A percentile compares a stretch with the other conserved stretches of the same genome.
Conservation (phyloP, 306 rosid species). For the Potentilla sterilis region DNA sequence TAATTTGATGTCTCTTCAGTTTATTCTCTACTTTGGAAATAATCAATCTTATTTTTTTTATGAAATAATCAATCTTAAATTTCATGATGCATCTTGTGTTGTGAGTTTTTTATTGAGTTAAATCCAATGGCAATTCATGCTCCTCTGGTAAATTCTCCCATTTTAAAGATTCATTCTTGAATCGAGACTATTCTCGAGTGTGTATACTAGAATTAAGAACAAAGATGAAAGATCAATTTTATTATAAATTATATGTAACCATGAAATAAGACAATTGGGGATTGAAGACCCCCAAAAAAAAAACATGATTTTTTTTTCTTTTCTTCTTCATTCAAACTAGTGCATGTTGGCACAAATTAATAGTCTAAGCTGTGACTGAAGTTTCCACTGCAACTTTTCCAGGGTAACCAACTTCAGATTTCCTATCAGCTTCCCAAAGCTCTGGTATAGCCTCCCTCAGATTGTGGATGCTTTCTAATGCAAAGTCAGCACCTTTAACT, state of each 20-base stretch:
- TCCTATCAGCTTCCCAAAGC: slow-evolving; percentile 69
- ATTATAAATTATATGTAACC: not conserved
- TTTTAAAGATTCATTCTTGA: not conserved
- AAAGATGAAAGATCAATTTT: not conserved
- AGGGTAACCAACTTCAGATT: slow-evolving; percentile 69
- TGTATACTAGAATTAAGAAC: not conserved
- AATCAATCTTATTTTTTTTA: too few relatives aligned
- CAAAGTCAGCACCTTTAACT: slow-evolving; percentile 90
- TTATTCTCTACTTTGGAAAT: not conserved
- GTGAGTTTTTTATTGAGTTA: not conserved
- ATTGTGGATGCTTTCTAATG: slow-evolving; percentile 90
- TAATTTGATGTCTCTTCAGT: not conserved
- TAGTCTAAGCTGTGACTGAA: slow-evolving; percentile 70
- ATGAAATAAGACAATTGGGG: slow-evolving; percentile 8
- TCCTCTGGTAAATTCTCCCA: not conserved
- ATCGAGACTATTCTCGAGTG: not conserved
- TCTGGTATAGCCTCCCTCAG: slow-evolving; percentile 88
- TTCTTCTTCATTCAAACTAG: not conserved
- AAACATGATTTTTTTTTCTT: not conserved
- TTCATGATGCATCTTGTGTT: too few relatives aligned
- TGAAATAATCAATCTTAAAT: too few relatives aligned
- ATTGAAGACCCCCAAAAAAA: not conserved
- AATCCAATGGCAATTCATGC: not conserved
- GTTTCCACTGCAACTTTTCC: slow-evolving; percentile 77
- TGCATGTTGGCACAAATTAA: not conserved